A percentile compares a stretch with the other conserved stretches of the same genome.
phyloP scores from a whole-genome alignment of 2,329 filamentous ascomycete genomes.

The Fusarium piperis region DNA sequence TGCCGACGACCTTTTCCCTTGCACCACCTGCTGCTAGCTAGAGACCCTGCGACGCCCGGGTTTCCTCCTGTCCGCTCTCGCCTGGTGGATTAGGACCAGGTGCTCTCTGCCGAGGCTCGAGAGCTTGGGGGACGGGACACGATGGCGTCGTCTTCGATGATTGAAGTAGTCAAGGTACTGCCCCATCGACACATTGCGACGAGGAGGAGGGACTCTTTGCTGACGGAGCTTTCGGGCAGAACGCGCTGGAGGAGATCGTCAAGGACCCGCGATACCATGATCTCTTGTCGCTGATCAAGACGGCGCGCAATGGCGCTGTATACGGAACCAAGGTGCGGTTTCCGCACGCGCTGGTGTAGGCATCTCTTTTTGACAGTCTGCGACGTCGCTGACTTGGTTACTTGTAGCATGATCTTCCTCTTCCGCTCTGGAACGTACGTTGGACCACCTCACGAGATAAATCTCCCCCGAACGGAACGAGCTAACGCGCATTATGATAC shows the following conservation, averaged over 20 bases:
- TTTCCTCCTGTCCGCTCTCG: not conserved
- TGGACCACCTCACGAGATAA: constrained; percentile 4
- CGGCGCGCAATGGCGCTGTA: constrained; percentile 93
- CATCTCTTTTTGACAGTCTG: constrained; percentile 26
- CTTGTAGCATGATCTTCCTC: constrained; percentile 86
- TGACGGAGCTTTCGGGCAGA: constrained; percentile 54
- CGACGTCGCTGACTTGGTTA: constrained; percentile 27
- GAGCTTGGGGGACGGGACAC: constrained; percentile 18
- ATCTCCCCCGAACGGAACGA: not conserved
- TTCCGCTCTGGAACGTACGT: constrained; percentile 89
- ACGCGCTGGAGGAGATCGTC: constrained; percentile 77
- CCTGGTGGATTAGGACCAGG: not conserved
- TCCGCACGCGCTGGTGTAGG: constrained; percentile 89
- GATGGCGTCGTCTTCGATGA: constrained; percentile 42
- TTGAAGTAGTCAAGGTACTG: constrained; percentile 45
- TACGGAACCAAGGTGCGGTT: constrained; percentile 98
- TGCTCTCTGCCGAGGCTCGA: constrained; percentile 35
- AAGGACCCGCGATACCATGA: constrained; percentile 88
- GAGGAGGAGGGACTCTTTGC: not conserved
- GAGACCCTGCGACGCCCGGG: constrained; percentile 16
- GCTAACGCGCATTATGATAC: constrained; percentile 27
- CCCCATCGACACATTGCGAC: not conserved
- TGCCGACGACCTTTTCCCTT: not conserved
- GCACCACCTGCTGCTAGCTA: not conserved
- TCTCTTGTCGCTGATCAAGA: constrained; percentile 86